Evolutionary conservation across 768 basidiomycete genomes (phyloP).

Genomic region (Termitomyces eurrhizus): DNA sequence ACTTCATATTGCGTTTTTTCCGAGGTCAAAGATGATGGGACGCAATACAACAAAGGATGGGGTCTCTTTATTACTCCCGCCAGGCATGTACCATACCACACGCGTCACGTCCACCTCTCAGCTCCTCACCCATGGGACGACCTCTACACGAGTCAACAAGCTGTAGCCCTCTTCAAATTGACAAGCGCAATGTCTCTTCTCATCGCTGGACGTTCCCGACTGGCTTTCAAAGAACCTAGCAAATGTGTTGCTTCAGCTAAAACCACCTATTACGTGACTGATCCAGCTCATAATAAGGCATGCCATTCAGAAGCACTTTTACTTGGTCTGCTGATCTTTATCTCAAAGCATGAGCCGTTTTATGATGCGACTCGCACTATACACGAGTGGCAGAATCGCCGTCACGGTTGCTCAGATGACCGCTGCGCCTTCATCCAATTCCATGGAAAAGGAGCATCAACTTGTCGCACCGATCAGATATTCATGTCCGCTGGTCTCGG

Average conservation of each 20-base stretch:
- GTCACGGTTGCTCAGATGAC: slow-evolving; percentile 31
- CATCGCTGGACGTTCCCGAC: slow-evolving; percentile 35
- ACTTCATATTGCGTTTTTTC: slow-evolving; percentile 29
- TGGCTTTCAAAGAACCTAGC: slow-evolving; percentile 28
- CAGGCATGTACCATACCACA: slow-evolving; percentile 15
- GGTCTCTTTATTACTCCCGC: slow-evolving; percentile 30
- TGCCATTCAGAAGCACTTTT: slow-evolving; percentile 1
- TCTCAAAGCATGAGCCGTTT: slow-evolving; percentile 37
- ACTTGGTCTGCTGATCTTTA: background rate
- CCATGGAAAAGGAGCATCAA: slow-evolving; percentile 38
- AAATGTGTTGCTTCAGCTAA: slow-evolving; percentile 25
- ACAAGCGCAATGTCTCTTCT: slow-evolving; percentile 39
- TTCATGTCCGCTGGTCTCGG: slow-evolving; percentile 46
- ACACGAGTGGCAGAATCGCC: slow-evolving; percentile 34
- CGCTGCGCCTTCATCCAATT: slow-evolving; percentile 45
- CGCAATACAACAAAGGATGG: slow-evolving; percentile 29
- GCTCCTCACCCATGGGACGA: slow-evolving; percentile 45
- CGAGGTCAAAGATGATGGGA: slow-evolving; percentile 18
- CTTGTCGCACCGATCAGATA: slow-evolving; percentile 35
- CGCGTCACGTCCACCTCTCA: slow-evolving; percentile 35
- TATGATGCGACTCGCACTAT: slow-evolving; percentile 36
- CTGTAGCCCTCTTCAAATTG: slow-evolving; percentile 33
- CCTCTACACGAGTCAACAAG: slow-evolving; percentile 33
- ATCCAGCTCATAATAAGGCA: slow-evolving; percentile 44
- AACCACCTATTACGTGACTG: slow-evolving; percentile 36